Percentiles rank a stretch among this genome's conserved stretches.
Conservation (phyloP, 1,284 basidiomycete genomes). For the Pterulicium gracile region DNA sequence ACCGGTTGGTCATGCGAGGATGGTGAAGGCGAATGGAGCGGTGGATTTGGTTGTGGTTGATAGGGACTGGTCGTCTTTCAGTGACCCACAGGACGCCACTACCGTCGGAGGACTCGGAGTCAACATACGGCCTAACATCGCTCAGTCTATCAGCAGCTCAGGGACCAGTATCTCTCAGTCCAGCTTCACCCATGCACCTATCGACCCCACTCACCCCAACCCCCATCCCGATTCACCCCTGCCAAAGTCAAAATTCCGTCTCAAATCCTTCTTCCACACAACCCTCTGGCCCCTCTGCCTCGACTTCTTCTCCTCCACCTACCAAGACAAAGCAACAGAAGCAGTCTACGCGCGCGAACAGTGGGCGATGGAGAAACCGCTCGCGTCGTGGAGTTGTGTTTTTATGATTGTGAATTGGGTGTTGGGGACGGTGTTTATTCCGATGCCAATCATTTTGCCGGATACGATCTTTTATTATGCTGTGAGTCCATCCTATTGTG, state of each 20-base stretch:
- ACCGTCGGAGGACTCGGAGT: not conserved
- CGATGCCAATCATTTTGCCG: conserved; percentile 30
- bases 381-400: conserved; percentile 41
- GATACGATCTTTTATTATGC: conserved; percentile 44
- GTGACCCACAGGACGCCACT: not conserved
- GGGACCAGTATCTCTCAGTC: not conserved
- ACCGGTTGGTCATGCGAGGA: not conserved
- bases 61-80: not conserved
- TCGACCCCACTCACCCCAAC: too few relatives aligned
- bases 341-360: not conserved
- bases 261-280: conserved; percentile 20
- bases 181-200: too few relatives aligned
- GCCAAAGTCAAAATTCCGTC: not conserved
- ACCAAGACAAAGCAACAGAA: conserved; percentile 10
- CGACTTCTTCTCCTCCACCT: conserved; percentile 1
- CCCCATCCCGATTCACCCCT: not conserved
- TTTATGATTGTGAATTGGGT: conserved; percentile 54
- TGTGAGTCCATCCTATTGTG: not conserved
- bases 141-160: not conserved
- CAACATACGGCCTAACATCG: not conserved
- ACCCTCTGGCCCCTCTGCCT: conserved; percentile 13
- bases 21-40: not conserved
- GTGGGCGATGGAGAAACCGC: conserved; percentile 16
- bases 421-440: conserved; percentile 32
- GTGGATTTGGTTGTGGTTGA: conserved; percentile 1